A percentile compares a stretch with the other conserved stretches of the same genome.
These are phyloP conservation scores for Pythium brachiatum DNA, from an alignment of 352 stramenopile genomes.

Conservation along the genomic window DNA sequence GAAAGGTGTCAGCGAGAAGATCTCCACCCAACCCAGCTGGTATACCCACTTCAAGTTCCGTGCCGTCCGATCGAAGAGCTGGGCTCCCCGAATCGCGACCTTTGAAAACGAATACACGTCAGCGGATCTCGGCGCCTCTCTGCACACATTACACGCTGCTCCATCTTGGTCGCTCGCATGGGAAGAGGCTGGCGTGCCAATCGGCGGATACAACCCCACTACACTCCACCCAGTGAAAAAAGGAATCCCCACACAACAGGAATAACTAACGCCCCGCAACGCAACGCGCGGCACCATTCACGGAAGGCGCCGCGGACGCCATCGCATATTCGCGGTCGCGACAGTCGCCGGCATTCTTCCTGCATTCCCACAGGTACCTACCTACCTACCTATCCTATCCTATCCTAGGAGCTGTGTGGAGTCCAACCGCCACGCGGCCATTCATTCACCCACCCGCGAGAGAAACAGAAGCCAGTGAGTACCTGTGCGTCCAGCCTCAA, in stretches of 20 bases:
- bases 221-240: background rate
- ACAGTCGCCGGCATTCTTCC: too few species aligned
- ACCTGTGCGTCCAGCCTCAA: background rate
- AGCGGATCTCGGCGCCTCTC: background rate
- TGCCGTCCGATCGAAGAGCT: constrained; percentile 12
- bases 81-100: background rate
- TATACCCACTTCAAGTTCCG: constrained; percentile 15
- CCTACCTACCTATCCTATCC: too few species aligned
- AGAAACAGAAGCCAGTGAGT: too few species aligned
- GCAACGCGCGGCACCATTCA: constrained; percentile 22
- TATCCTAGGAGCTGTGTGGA: too few species aligned
- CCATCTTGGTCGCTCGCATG: too few species aligned
- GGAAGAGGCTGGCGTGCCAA: constrained; percentile 6
- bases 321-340: background rate
- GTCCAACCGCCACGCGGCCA: background rate
- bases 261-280: constrained; percentile 12
- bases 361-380: too few species aligned
- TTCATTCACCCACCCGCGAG: too few species aligned
- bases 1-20: constrained; percentile 12
- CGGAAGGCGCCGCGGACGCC: constrained; percentile 5
- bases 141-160: background rate
- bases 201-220: background rate
- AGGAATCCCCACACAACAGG: background rate
- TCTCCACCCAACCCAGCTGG: background rate
- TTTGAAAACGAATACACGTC: constrained; percentile 17